phyloP scores from a whole-genome alignment of 805 yeast species.

The Zygotorulaspora florentina region DNA sequence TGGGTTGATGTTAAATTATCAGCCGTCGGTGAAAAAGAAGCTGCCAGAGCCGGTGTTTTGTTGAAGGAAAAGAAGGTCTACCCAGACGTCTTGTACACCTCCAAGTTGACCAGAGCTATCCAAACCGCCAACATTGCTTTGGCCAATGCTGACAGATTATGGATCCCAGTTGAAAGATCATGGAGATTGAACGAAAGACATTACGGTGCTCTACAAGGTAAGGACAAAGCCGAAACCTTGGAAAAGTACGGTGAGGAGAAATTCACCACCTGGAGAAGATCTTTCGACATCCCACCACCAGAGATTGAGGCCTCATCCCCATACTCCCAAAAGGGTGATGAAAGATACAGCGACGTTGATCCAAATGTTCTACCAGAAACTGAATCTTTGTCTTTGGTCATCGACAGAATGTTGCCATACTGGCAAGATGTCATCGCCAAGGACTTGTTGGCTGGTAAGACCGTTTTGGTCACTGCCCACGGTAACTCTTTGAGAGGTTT shows the following conservation, averaged over 20 bases:
- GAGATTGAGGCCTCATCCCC: conserved; percentile 68
- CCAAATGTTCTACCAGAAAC: conserved; percentile 87
- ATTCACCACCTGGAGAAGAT: conserved; percentile 97
- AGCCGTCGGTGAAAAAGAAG: conserved; percentile 83
- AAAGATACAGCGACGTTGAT: conserved; percentile 79
- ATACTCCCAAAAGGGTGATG: conserved; percentile 82
- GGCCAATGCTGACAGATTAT: conserved; percentile 81
- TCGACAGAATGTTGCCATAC: conserved; percentile 94
- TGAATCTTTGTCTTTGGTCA: conserved; percentile 90
- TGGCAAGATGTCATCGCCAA: conserved; percentile 89
- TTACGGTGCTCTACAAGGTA: conserved; percentile 98
- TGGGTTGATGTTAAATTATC: conserved; percentile 95
- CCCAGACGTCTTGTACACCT: conserved; percentile 88
- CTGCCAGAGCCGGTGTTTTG: conserved; percentile 88
- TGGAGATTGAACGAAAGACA: conserved; percentile 99
- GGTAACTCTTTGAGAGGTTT: conserved; percentile 97
- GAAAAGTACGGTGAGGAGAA: conserved; percentile 84
- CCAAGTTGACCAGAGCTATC: conserved; percentile 88
- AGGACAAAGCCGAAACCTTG: conserved; percentile 92
- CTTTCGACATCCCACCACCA: conserved; percentile 96
- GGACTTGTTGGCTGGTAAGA: conserved; percentile 80
- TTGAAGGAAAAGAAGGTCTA: conserved; percentile 78
- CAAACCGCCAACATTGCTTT: conserved; percentile 96
- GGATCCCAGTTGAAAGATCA: conserved; percentile 86
- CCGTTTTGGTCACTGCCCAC: conserved; percentile 92